Conservation (phyloP, 306 rosid species). For the Leucaena leucocephala region DNA sequence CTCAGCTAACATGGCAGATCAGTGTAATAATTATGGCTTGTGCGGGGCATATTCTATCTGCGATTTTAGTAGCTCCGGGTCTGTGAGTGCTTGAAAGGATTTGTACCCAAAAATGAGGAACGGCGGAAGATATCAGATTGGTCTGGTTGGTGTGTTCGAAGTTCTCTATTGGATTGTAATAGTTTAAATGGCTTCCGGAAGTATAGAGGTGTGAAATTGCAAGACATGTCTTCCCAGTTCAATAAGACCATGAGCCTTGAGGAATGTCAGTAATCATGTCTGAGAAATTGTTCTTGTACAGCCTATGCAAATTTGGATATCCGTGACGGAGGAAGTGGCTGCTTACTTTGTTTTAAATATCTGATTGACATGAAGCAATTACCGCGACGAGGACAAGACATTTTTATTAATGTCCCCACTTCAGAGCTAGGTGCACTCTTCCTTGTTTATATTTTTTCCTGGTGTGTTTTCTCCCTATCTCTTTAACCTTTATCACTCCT, state of each 20-base stretch:
- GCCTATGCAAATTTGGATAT: conserved; percentile 37
- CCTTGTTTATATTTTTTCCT: background rate
- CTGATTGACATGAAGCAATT: conserved; percentile 41
- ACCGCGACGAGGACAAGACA: conserved; percentile 43
- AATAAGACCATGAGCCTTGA: conserved; percentile 18
- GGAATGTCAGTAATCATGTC: conserved; percentile 30
- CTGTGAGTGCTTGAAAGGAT: conserved; percentile 40
- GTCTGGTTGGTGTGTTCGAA: conserved; percentile 36
- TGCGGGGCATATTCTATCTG: conserved; percentile 39
- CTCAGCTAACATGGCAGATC: conserved; percentile 14
- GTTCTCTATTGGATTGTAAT: conserved; percentile 13
- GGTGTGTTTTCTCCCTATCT: background rate
- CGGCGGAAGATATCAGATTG: conserved; percentile 33
- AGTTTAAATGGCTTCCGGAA: conserved; percentile 24
- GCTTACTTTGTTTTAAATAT: conserved; percentile 44
- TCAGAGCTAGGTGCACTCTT: conserved; percentile 43
- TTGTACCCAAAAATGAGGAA: conserved; percentile 9
- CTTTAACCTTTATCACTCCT: background rate
- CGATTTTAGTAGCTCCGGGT: background rate
- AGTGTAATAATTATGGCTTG: conserved; percentile 44
- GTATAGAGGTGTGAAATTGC: conserved; percentile 37
- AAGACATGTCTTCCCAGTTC: conserved; percentile 33
- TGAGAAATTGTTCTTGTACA: conserved; percentile 37
- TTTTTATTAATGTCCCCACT: conserved; percentile 31
- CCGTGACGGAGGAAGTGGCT: conserved; percentile 40